phyloP scores from a whole-genome alignment of 1,284 basidiomycete species.

The Rhodotorula sp. region DNA sequence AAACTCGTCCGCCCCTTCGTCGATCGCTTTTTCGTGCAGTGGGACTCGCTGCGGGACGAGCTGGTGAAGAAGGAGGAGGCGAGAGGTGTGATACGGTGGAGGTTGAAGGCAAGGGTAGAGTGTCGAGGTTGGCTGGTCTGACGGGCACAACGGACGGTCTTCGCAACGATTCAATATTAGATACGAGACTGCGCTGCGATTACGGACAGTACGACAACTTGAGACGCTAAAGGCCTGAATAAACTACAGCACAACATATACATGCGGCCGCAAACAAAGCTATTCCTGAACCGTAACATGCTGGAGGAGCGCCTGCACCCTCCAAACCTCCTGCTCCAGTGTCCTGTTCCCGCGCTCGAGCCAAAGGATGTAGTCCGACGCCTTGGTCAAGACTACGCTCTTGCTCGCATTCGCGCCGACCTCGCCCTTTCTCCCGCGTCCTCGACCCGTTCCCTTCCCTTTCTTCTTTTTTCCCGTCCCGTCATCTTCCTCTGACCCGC shows the following conservation, averaged over 20 bases:
- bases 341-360: constrained; percentile 40
- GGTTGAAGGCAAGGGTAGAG: constrained; percentile 28
- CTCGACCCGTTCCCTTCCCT: constrained; percentile 26
- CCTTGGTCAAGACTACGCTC: constrained; percentile 41
- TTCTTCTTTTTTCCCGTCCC: constrained; percentile 4
- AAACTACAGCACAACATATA: no score
- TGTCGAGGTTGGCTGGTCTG: constrained; percentile 37
- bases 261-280: no score
- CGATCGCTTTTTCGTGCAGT: constrained; percentile 63
- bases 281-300: no score
- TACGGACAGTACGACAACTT: no score
- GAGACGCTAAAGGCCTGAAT: no score
- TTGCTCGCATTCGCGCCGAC: constrained; percentile 42
- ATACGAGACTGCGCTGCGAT: no score
- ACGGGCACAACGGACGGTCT: no score
- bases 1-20: constrained; percentile 75
- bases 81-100: neutral
- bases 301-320: constrained; percentile 24
- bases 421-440: constrained; percentile 42
- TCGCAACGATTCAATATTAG: no score
- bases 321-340: constrained; percentile 34
- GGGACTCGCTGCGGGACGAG: constrained; percentile 35
- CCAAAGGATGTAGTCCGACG: constrained; percentile 40
- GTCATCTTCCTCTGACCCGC: neutral
- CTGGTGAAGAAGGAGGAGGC: constrained; percentile 1